These are phyloP conservation scores for Suhomyces emberorum DNA, from an alignment of 805 yeast species.

Conservation along the genomic window DNA sequence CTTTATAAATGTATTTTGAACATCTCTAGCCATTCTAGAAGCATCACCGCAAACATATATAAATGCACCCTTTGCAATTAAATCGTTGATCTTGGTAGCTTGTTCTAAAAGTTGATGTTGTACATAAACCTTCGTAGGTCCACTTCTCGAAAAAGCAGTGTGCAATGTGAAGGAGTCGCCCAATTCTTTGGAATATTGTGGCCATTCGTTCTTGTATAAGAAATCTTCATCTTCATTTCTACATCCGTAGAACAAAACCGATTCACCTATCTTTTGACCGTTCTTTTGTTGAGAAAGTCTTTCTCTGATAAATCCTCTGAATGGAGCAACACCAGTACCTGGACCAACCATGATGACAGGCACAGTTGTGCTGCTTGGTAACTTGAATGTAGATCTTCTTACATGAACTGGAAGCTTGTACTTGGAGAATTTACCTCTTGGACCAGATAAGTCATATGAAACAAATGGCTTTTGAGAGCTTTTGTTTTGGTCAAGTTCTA, in stretches of 20 bases:
- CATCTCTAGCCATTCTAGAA: slow-evolving; percentile 91
- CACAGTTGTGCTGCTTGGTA: slow-evolving; percentile 78
- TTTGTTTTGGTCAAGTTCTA: slow-evolving; percentile 56
- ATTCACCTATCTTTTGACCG: slow-evolving; percentile 54
- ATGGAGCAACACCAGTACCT: slow-evolving; percentile 98
- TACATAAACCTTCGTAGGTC: slow-evolving; percentile 62
- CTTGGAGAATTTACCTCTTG: slow-evolving; percentile 55
- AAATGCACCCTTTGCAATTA: slow-evolving; percentile 68
- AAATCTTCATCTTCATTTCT: slow-evolving; percentile 77
- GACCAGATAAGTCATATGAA: slow-evolving; percentile 77
- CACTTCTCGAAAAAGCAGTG: slow-evolving; percentile 85
- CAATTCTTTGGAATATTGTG: slow-evolving; percentile 57
- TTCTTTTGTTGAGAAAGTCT: slow-evolving; percentile 53
- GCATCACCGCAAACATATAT: slow-evolving; percentile 98
- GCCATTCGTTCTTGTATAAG: slow-evolving; percentile 89
- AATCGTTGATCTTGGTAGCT: slow-evolving; percentile 50
- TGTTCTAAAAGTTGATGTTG: slow-evolving; percentile 70
- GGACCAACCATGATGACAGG: slow-evolving; percentile 96
- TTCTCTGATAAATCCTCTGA: slow-evolving; percentile 92
- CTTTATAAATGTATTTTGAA: slow-evolving; percentile 62
- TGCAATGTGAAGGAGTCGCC: slow-evolving; percentile 65
- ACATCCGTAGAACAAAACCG: slow-evolving; percentile 82
- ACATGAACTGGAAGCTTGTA: slow-evolving; percentile 83
- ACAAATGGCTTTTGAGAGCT: slow-evolving; percentile 42
- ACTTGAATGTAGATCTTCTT: slow-evolving; percentile 90